These are phyloP conservation scores for Salpingoeca rosetta DNA, from an alignment of 78 protist genomes.

Conservation along the genomic window DNA sequence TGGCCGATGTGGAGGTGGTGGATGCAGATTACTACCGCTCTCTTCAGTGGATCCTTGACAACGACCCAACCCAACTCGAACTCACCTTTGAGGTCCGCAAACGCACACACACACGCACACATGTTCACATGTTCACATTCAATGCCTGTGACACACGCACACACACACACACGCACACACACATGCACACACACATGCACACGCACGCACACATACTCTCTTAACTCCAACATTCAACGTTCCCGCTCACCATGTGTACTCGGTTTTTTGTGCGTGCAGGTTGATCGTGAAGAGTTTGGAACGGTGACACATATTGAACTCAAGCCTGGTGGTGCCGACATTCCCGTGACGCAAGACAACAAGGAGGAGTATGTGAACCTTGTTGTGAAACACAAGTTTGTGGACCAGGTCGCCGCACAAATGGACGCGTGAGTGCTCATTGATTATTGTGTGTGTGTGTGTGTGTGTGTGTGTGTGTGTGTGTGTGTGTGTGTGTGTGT, in stretches of 20 bases:
- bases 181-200: no score
- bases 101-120: no score
- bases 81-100: slow-evolving; percentile 38
- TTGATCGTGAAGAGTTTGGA: slow-evolving; percentile 5
- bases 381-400: neutral
- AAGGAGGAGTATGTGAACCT: neutral
- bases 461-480: neutral
- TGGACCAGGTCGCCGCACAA: neutral
- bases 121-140: no score
- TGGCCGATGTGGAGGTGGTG: slow-evolving; percentile 35
- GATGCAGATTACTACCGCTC: slow-evolving; percentile 34
- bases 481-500: no score
- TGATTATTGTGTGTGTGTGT: neutral
- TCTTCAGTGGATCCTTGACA: slow-evolving; percentile 32
- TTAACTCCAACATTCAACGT: no score
- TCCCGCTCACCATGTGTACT: no score
- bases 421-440: neutral
- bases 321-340: slow-evolving; percentile 27
- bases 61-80: slow-evolving; percentile 17
- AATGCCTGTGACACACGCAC: no score
- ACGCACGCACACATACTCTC: no score
- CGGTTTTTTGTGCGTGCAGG: no score
- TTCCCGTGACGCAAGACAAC: slow-evolving; percentile 56
- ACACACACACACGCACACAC: no score
- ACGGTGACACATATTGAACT: slow-evolving; percentile 22